Evolutionary conservation across 805 yeast species (phyloP), one percentile per base, ranked within the genome.

Genomic region (Barnettozyma siamensis): DNA sequence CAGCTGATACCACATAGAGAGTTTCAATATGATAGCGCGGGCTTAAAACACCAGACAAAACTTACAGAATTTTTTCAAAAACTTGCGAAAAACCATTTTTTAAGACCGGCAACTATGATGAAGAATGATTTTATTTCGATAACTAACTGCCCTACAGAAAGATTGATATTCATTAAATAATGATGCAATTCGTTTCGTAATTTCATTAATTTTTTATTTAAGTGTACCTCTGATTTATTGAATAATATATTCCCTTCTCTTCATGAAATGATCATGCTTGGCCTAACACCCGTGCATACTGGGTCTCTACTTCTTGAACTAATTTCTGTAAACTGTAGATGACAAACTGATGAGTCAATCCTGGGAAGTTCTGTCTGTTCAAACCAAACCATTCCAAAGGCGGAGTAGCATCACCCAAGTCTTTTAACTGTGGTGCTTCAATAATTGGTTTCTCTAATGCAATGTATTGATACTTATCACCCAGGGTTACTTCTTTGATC

Each of bases 341-440:
- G 0, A 80, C 78, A 46, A 76, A 67, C 59, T 88, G 91, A 57
- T 93, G 97, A 0, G 96, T 83, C 44, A 85, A 72, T 31, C 84
- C 80, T 0, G 99, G 99, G 50, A 93, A 79, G 49, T 80, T 77
- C 53, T 83, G 76, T 49, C 98, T 72, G 59, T 93, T 93, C 24
- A 93, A 70, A 2, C 99, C 99, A 66, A 93, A 85, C 99, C 99
- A 93, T 59, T 93, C 99, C 43, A 93, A 65, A 2, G 99, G 99
- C 1, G 99, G 99, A 0, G 99, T 93, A 1, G 97, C 98, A 63
- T 83, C 89, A 20, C 99, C 98, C 53, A 93, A 70, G 55, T 93
- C 98, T 54, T 79, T 80, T 54, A 93, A 67, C 50, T 83, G 91
- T 2, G 98, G 98, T 16, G 93, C 85, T 46, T 85, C 94, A 29